Conservation (phyloP, 2,329 filamentous ascomycete species). For the Coniella vitis region DNA sequence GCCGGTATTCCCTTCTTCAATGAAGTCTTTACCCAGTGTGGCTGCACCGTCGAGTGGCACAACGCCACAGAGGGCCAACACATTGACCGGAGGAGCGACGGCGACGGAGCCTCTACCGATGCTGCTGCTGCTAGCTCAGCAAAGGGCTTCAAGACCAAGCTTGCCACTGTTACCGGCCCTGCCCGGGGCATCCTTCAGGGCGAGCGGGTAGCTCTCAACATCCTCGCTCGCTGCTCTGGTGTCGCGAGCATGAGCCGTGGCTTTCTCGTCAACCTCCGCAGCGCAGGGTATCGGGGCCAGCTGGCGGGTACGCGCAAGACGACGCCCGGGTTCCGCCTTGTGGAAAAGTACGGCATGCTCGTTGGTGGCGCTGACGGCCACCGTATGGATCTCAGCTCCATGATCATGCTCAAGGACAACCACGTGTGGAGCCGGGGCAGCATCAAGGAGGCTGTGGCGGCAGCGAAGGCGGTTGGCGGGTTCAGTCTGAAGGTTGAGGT, state of each 20-base stretch:
- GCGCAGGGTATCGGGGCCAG: constrained; percentile 69
- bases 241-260: constrained; percentile 65
- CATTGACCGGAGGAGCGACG: constrained; percentile 49
- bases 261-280: constrained; percentile 49
- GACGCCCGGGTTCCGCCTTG: constrained; percentile 87
- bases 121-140: neutral
- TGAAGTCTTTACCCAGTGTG: constrained; percentile 84
- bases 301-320: constrained; percentile 97
- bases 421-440: constrained; percentile 88
- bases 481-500: constrained; percentile 95
- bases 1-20: constrained; percentile 93
- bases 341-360: constrained; percentile 98
- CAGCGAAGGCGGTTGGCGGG: constrained; percentile 76
- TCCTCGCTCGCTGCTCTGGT: constrained; percentile 83
- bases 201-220: constrained; percentile 88
- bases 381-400: constrained; percentile 81
- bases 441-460: constrained; percentile 77
- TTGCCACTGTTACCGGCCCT: constrained; percentile 81
- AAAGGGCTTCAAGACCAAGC: constrained; percentile 41
- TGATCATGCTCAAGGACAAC: constrained; percentile 99
- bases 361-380: constrained; percentile 90
- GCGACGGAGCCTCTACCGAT: constrained; percentile 1
- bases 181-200: constrained; percentile 77
- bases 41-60: constrained; percentile 89
- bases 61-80: constrained; percentile 58